These are phyloP conservation scores for Thielaviopsis punctulata DNA, from an alignment of 2,329 filamentous ascomycete species.

Conservation along the genomic window DNA sequence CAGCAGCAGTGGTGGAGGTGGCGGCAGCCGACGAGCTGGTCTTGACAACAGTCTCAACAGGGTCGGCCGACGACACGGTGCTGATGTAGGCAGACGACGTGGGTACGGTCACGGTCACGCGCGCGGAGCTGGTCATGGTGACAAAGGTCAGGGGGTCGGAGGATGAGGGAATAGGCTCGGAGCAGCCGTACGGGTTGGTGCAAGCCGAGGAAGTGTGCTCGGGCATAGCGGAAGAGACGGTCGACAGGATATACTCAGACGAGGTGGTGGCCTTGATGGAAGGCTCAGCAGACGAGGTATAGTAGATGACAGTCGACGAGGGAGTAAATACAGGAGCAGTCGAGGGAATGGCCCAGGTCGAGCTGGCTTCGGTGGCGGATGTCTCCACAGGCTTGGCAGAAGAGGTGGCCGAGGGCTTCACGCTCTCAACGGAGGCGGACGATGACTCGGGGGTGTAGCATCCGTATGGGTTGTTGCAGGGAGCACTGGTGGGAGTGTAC, in stretches of 20 bases:
- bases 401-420: slow-evolving; percentile 1
- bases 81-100: background rate
- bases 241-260: too few relatives aligned
- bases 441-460: slow-evolving; percentile 3
- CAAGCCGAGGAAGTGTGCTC: background rate
- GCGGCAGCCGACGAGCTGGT: background rate
- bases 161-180: background rate
- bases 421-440: background rate
- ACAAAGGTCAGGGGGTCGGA: slow-evolving; percentile 7
- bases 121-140: slow-evolving; percentile 7
- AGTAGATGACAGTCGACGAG: background rate
- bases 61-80: slow-evolving; percentile 1
- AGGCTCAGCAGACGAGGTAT: background rate
- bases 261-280: background rate
- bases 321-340: slow-evolving; percentile 2
- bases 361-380: background rate
- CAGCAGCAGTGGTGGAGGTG: background rate
- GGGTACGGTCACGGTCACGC: slow-evolving; percentile 8
- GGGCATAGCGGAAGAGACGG: background rate
- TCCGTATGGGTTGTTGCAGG: slow-evolving; percentile 5
- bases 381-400: slow-evolving; percentile 3
- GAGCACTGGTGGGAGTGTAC: background rate
- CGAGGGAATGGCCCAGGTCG: slow-evolving; percentile 3
- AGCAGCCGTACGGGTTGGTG: slow-evolving; percentile 9
- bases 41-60: background rate